A percentile compares a stretch with the other conserved stretches of the same genome.
These are phyloP conservation scores for Coprinopsis sp. DNA, from an alignment of 768 basidiomycete species.

Conservation along the genomic window DNA sequence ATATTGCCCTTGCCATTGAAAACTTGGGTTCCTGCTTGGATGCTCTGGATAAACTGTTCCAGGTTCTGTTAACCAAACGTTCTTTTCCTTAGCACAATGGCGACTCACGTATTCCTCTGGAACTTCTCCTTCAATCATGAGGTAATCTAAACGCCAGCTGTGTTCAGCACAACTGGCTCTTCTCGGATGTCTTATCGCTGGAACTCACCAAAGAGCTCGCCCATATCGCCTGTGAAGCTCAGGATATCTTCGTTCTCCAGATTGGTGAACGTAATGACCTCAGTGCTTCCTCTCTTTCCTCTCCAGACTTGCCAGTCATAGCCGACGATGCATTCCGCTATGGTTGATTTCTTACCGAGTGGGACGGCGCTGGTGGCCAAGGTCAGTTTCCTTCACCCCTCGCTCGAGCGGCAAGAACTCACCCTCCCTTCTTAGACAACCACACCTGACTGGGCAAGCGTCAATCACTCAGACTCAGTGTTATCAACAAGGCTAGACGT, in stretches of 20 bases:
- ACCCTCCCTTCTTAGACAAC: constrained; percentile 7
- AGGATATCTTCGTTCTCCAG: constrained; percentile 38
- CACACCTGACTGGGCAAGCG: constrained; percentile 3
- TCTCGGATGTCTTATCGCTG: no score
- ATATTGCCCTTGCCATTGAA: constrained; percentile 48
- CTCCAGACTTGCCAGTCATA: constrained; percentile 55
- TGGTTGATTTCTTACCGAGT: neutral
- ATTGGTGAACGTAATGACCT: constrained; percentile 54
- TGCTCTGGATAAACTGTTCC: constrained; percentile 50
- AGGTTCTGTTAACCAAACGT: no score
- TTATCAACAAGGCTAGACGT: neutral
- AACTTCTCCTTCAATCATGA: constrained; percentile 44
- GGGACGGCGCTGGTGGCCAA: neutral
- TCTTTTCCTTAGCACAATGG: no score
- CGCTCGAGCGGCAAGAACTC: no score
- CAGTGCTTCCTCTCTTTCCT: constrained; percentile 50
- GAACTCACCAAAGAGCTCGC: constrained; percentile 52
- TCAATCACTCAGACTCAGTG: no score
- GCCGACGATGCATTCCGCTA: constrained; percentile 25
- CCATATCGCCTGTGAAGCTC: constrained; percentile 48
- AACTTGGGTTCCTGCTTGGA: constrained; percentile 53
- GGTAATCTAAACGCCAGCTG: constrained; percentile 33
- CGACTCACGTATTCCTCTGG: constrained; percentile 36
- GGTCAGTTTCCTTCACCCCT: neutral
- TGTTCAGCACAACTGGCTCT: no score